Percentiles rank a stretch among this genome's conserved stretches.
Evolutionary conservation across 192 early-diverging fungal genomes (phyloP).

Genomic region (Gaertneriomyces sp.): DNA sequence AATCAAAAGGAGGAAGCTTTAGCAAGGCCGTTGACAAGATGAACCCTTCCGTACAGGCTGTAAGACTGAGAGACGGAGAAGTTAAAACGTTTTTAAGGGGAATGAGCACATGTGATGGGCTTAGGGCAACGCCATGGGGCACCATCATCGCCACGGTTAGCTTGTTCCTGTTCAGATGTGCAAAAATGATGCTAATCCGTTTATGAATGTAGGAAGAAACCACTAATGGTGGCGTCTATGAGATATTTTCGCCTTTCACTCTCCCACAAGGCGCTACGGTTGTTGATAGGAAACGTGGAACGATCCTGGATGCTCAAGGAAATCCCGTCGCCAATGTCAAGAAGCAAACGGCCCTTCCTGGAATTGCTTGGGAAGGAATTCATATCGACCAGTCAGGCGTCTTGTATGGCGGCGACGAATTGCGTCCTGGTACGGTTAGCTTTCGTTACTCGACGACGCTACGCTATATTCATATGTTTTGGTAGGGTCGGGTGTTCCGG

Average conservation of each 20-base stretch:
- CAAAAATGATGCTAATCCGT: background rate
- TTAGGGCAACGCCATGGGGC: background rate
- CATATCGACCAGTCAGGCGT: background rate
- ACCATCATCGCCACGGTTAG: background rate
- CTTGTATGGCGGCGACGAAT: conserved; percentile 2
- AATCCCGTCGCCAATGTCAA: background rate
- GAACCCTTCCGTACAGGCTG: background rate
- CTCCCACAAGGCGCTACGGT: background rate
- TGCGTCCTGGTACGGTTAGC: background rate
- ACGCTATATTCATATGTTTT: background rate
- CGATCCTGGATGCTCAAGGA: background rate
- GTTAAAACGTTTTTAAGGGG: conserved; percentile 5
- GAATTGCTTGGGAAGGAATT: conserved; percentile 8
- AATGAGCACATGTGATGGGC: conserved; percentile 3
- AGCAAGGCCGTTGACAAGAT: background rate
- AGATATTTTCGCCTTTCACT: background rate
- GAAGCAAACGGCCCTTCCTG: conserved; percentile 1
- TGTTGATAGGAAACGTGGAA: background rate
- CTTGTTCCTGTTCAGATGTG: background rate
- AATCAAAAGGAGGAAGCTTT: background rate
- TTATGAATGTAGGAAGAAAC: background rate
- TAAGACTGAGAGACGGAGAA: background rate
- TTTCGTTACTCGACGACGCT: background rate
- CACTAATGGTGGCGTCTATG: background rate
- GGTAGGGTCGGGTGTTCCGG: background rate